A percentile compares a stretch with the other conserved stretches of the same genome.
These are phyloP conservation scores for Cenococcum geophilum DNA, from an alignment of 495 filamentous ascomycete genomes.

Conservation along the genomic window DNA sequence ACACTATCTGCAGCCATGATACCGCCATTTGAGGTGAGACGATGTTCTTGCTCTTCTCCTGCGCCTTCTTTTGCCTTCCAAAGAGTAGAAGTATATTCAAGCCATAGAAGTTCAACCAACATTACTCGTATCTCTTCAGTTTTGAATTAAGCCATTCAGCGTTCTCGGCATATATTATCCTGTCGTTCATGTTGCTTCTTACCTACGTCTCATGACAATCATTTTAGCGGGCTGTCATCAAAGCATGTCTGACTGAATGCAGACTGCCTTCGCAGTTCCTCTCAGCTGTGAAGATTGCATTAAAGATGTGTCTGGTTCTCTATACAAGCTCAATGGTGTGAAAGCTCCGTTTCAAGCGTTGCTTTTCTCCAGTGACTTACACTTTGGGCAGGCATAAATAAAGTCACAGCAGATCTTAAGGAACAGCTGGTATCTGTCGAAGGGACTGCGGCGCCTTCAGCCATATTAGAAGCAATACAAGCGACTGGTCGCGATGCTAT, in stretches of 20 bases:
- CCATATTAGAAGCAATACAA: slow-evolving; percentile 83
- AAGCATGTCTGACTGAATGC: neutral
- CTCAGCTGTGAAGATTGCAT: slow-evolving; percentile 86
- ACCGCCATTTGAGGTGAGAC: slow-evolving; percentile 49
- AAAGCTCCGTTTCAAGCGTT: neutral
- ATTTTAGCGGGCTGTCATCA: neutral
- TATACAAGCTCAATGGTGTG: slow-evolving; percentile 65
- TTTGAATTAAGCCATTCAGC: too few species aligned
- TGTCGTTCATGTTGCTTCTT: too few species aligned
- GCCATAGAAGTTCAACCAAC: too few species aligned
- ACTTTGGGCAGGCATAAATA: slow-evolving; percentile 50
- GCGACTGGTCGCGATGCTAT: slow-evolving; percentile 89
- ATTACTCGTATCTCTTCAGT: too few species aligned
- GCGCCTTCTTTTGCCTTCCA: too few species aligned
- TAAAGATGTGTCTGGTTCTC: slow-evolving; percentile 68
- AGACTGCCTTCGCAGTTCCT: slow-evolving; percentile 93
- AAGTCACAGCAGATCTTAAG: slow-evolving; percentile 58
- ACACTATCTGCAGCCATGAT: slow-evolving; percentile 43
- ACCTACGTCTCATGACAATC: too few species aligned
- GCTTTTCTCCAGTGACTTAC: slow-evolving; percentile 4
- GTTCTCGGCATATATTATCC: too few species aligned
- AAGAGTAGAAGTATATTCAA: too few species aligned
- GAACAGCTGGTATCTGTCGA: slow-evolving; percentile 63
- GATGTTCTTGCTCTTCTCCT: slow-evolving; percentile 23
- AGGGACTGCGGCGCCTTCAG: slow-evolving; percentile 76